Evolutionary conservation across 805 yeast genomes (phyloP).

Genomic region (Ogataea nitratoaversa): DNA sequence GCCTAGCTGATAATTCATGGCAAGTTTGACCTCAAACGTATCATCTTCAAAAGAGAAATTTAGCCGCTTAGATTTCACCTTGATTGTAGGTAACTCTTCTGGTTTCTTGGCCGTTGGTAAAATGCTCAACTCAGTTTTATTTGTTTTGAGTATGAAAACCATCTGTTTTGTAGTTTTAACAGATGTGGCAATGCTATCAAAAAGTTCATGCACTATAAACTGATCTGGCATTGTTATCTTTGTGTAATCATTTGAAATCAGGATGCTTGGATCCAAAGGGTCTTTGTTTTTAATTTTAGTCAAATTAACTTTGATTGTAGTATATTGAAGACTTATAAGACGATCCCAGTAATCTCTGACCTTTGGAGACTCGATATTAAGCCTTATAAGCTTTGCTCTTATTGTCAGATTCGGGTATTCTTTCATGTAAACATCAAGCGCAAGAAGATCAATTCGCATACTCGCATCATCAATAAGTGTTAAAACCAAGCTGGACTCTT

Average conservation of each 20-base stretch:
- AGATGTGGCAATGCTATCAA: constrained; percentile 70
- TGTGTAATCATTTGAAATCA: constrained; percentile 32
- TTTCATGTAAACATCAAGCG: constrained; percentile 16
- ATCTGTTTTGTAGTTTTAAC: constrained; percentile 65
- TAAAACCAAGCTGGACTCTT: constrained; percentile 25
- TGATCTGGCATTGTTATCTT: constrained; percentile 65
- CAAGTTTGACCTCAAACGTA: constrained; percentile 60
- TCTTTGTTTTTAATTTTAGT: neutral
- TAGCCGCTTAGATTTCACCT: constrained; percentile 37
- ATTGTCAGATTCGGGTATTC: constrained; percentile 14
- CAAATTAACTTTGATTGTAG: constrained; percentile 8
- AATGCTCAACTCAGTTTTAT: constrained; percentile 33
- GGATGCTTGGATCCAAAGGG: constrained; percentile 1
- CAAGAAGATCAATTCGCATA: constrained; percentile 41
- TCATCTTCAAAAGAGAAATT: constrained; percentile 56
- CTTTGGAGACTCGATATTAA: constrained; percentile 52
- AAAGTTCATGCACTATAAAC: constrained; percentile 70
- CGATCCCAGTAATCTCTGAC: constrained; percentile 46
- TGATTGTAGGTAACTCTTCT: constrained; percentile 38
- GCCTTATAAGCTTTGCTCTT: constrained; percentile 31
- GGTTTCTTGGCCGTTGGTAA: constrained; percentile 34
- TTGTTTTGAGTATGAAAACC: constrained; percentile 42
- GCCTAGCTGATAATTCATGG: constrained; percentile 55
- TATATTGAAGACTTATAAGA: constrained; percentile 30
- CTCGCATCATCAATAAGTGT: constrained; percentile 47